Percentiles rank a stretch among this genome's conserved stretches.
Evolutionary conservation across 2,329 filamentous ascomycete genomes (phyloP).

Genomic region (Zalaria sp.): DNA sequence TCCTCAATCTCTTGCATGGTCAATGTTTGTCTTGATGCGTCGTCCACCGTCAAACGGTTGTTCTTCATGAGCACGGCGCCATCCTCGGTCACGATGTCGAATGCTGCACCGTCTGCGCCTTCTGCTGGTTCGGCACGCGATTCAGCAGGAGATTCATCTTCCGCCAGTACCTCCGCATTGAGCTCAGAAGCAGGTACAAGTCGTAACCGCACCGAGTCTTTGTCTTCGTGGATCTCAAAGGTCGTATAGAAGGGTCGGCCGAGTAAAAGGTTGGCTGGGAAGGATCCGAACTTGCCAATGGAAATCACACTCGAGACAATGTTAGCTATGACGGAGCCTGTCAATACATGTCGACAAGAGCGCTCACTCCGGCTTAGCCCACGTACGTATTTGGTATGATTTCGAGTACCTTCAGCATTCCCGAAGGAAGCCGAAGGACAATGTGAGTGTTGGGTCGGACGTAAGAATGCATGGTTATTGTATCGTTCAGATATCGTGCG

Average conservation of each 20-base stretch:
- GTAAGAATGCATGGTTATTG: slow-evolving; percentile 25
- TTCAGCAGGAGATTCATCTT: slow-evolving; percentile 28
- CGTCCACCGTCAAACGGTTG: slow-evolving; percentile 50
- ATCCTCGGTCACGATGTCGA: slow-evolving; percentile 33
- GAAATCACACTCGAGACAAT: slow-evolving; percentile 40
- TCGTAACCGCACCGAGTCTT: slow-evolving; percentile 51
- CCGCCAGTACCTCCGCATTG: slow-evolving; percentile 60
- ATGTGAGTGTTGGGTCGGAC: slow-evolving; percentile 38
- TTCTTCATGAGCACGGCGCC: slow-evolving; percentile 41
- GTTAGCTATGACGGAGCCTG: slow-evolving; percentile 5
- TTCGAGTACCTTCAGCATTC: slow-evolving; percentile 42
- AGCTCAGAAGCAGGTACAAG: slow-evolving; percentile 70
- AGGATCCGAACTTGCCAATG: slow-evolving; percentile 83
- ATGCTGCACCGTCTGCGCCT: slow-evolving; percentile 19
- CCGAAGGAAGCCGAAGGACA: slow-evolving; percentile 43
- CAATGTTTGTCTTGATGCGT: slow-evolving; percentile 58
- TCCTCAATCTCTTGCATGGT: slow-evolving; percentile 57
- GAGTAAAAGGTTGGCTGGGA: slow-evolving; percentile 77
- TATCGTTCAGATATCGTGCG: no score
- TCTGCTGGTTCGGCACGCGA: slow-evolving; percentile 4
- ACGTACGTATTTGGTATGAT: slow-evolving; percentile 52
- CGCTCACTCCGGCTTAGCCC: slow-evolving; percentile 13
- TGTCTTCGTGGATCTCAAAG: slow-evolving; percentile 70
- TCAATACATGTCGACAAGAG: slow-evolving; percentile 7
- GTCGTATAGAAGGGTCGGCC: slow-evolving; percentile 86